These are phyloP conservation scores for Ostreobium quekettii DNA, from an alignment of 139 green algal species.

Conservation along the genomic window DNA sequence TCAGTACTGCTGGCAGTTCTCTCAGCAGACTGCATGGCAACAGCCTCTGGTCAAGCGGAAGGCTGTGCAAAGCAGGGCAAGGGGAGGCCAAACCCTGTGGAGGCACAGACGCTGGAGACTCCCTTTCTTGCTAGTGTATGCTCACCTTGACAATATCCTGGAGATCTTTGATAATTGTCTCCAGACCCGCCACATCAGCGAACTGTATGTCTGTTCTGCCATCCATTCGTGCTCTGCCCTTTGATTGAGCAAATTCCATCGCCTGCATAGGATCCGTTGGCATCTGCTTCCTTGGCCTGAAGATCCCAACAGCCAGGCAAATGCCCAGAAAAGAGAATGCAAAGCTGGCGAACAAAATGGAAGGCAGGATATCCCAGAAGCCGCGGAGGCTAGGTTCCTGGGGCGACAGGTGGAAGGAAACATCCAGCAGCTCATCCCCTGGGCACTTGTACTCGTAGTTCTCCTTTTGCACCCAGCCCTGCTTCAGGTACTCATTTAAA, in stretches of 20 bases:
- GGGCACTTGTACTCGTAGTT: no score
- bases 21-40: no score
- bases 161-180: slow-evolving; percentile 69
- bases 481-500: no score
- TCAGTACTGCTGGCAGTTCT: no score
- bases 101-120: no score
- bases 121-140: no score
- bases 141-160: slow-evolving; percentile 61
- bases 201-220: slow-evolving; percentile 77
- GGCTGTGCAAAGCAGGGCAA: no score
- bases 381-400: slow-evolving; percentile 8
- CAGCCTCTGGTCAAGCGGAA: no score
- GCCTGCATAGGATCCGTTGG: slow-evolving; percentile 49
- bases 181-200: slow-evolving; percentile 86
- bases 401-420: slow-evolving; percentile 9
- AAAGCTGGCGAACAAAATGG: neutral
- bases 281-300: slow-evolving; percentile 18
- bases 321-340: slow-evolving; percentile 16
- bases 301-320: slow-evolving; percentile 12
- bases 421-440: slow-evolving; percentile 9
- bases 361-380: slow-evolving; percentile 5
- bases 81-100: no score
- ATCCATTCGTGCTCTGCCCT: slow-evolving; percentile 73
- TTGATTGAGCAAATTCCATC: slow-evolving; percentile 90
- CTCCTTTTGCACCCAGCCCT: no score